These are phyloP conservation scores for Amanita fuliginea DNA, from an alignment of 768 basidiomycete genomes.

Conservation along the genomic window DNA sequence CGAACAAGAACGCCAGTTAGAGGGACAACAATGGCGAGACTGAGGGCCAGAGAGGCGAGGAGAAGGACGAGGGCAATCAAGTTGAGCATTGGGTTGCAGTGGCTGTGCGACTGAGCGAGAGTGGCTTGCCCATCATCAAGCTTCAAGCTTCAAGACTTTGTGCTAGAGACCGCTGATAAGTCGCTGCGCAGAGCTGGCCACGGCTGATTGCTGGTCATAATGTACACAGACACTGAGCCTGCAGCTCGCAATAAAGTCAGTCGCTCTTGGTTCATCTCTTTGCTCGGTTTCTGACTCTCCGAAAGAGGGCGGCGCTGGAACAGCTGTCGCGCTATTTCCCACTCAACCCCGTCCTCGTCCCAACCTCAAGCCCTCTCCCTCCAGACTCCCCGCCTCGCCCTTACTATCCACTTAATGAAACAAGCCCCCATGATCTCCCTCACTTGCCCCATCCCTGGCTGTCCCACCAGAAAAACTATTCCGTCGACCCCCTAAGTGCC, in stretches of 20 bases:
- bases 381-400: conserved; percentile 27
- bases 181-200: not conserved
- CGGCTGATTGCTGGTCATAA: conserved; percentile 10
- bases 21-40: conserved; percentile 48
- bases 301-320: conserved; percentile 34
- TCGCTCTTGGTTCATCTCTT: conserved; percentile 10
- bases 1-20: conserved; percentile 63
- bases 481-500: conserved; percentile 43
- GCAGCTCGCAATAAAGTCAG: conserved; percentile 41
- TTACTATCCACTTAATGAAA: conserved; percentile 27
- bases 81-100: conserved; percentile 19
- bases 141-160: too few species aligned
- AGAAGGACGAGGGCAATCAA: conserved; percentile 28
- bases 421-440: conserved; percentile 30
- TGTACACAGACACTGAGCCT: conserved; percentile 38
- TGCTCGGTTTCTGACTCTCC: conserved; percentile 8
- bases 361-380: conserved; percentile 58
- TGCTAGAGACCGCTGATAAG: too few species aligned
- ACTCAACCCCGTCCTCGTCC: conserved; percentile 50
- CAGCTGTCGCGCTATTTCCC: conserved; percentile 53
- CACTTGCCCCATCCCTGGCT: conserved; percentile 26
- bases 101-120: not conserved
- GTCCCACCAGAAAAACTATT: conserved; percentile 20
- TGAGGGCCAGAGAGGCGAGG: conserved; percentile 35
- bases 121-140: too few species aligned